Evolutionary conservation across 2,329 filamentous ascomycete genomes (phyloP).

Genomic region (Xylaria digitata): DNA sequence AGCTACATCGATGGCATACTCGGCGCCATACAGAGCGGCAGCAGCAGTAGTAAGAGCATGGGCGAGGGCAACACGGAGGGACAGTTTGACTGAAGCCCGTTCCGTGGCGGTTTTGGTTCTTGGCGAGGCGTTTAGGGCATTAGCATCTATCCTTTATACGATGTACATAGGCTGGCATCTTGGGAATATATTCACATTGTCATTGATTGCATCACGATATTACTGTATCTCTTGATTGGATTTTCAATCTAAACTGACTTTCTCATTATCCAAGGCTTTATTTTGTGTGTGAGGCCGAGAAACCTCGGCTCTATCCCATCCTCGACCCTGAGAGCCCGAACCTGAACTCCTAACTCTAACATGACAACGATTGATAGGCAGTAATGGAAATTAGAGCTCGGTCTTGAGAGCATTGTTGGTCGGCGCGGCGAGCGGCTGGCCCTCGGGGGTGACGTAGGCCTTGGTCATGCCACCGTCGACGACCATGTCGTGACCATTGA

Average conservation of each 20-base stretch:
- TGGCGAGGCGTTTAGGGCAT: conserved; percentile 22
- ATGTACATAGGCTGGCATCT: conserved; percentile 17
- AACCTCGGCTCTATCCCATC: not conserved
- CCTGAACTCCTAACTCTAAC: conserved; percentile 25
- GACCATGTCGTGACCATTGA: conserved; percentile 91
- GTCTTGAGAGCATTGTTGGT: conserved; percentile 69
- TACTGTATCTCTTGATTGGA: not conserved
- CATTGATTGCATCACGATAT: not conserved
- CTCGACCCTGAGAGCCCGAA: not conserved
- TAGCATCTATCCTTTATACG: conserved; percentile 9
- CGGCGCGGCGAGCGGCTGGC: conserved; percentile 64
- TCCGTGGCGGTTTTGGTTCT: not conserved
- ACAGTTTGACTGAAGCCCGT: conserved; percentile 59
- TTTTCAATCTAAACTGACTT: not conserved
- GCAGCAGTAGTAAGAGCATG: conserved; percentile 89
- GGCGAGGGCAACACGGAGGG: conserved; percentile 92
- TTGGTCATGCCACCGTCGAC: conserved; percentile 97
- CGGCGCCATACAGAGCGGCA: conserved; percentile 90
- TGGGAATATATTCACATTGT: not conserved
- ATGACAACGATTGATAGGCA: not conserved
- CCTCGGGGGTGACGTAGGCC: conserved; percentile 81
- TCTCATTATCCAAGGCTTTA: too few relatives aligned
- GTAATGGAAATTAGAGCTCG: conserved; percentile 52
- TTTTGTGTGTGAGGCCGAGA: not conserved
- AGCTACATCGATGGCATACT: conserved; percentile 87